Percentiles rank a stretch among this genome's conserved stretches.
Conservation (phyloP, 805 yeast genomes). For the Starmerella vitae region DNA sequence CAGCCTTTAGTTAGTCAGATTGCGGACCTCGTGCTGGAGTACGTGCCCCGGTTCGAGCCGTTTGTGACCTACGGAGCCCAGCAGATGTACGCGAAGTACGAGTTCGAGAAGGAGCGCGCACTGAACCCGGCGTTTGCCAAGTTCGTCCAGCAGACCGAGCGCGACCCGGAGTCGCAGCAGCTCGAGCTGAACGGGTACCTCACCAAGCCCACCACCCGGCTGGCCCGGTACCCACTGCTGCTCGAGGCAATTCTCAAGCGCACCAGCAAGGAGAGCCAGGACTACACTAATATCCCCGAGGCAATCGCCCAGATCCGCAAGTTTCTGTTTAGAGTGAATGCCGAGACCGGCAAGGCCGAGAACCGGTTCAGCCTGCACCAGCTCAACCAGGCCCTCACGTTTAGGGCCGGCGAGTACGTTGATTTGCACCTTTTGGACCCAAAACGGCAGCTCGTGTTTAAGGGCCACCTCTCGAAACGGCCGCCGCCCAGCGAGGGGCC, state of each 20-base stretch:
- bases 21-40: constrained; percentile 78
- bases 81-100: constrained; percentile 87
- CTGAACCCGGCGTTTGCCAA: constrained; percentile 84
- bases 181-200: constrained; percentile 85
- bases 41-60: constrained; percentile 78
- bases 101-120: constrained; percentile 84
- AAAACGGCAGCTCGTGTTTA: constrained; percentile 63
- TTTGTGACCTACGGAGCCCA: constrained; percentile 89
- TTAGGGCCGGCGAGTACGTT: constrained; percentile 68
- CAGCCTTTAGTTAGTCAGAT: constrained; percentile 72
- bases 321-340: constrained; percentile 63
- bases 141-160: constrained; percentile 81
- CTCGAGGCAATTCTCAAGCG: constrained; percentile 70
- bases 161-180: constrained; percentile 71
- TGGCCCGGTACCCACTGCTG: constrained; percentile 84
- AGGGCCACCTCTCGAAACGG: constrained; percentile 60
- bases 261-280: constrained; percentile 65
- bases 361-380: constrained; percentile 83
- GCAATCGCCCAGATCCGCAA: constrained; percentile 66
- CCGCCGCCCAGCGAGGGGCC: constrained; percentile 54
- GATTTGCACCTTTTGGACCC: constrained; percentile 77
- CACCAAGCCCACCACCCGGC: constrained; percentile 89
- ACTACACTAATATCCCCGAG: constrained; percentile 49
- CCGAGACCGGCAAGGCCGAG: constrained; percentile 85
- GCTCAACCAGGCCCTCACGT: constrained; percentile 69